Evolutionary conservation across 192 early-diverging fungal species (phyloP).

Genomic region (Linnemannia schmuckeri): DNA sequence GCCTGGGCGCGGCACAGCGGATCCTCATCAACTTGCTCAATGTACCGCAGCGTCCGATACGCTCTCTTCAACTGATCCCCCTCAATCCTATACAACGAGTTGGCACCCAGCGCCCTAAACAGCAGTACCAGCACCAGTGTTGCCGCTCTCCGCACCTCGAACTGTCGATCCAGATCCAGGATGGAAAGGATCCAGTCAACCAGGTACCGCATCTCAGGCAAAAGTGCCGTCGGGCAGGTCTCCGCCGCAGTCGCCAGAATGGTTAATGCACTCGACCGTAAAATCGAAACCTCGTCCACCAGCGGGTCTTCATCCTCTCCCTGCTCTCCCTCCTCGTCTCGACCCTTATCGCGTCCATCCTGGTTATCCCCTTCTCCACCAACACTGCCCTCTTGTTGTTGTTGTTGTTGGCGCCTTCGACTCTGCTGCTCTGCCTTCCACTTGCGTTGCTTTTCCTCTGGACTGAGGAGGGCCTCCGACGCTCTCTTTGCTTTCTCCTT

Average conservation of each 20-base stretch:
- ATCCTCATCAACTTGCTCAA: conserved; percentile 78
- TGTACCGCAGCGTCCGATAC: conserved; percentile 69
- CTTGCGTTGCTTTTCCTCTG: conserved; percentile 39
- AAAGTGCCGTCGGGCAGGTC: conserved; percentile 77
- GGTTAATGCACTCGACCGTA: conserved; percentile 74
- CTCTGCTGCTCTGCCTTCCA: conserved; percentile 26
- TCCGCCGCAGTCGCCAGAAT: conserved; percentile 78
- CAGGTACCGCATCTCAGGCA: conserved; percentile 75
- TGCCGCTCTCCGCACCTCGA: conserved; percentile 78
- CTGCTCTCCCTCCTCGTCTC: conserved; percentile 5
- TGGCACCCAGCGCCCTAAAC: conserved; percentile 73
- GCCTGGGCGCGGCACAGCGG: conserved; percentile 80
- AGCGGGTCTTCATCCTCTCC: conserved; percentile 10
- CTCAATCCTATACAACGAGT: conserved; percentile 69
- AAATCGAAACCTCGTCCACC: conserved; percentile 37
- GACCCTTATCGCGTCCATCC: neutral
- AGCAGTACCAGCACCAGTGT: conserved; percentile 77
- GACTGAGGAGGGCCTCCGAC: conserved; percentile 41
- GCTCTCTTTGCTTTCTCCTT: conserved; percentile 11
- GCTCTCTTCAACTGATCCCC: conserved; percentile 68
- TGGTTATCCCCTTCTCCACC: neutral
- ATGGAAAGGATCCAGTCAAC: conserved; percentile 77
- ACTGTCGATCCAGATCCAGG: conserved; percentile 72
- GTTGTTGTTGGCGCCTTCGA: neutral
- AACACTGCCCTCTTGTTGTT: neutral